Evolutionary conservation across 345 rosid species (phyloP).

Genomic region (Boechera stricta): DNA sequence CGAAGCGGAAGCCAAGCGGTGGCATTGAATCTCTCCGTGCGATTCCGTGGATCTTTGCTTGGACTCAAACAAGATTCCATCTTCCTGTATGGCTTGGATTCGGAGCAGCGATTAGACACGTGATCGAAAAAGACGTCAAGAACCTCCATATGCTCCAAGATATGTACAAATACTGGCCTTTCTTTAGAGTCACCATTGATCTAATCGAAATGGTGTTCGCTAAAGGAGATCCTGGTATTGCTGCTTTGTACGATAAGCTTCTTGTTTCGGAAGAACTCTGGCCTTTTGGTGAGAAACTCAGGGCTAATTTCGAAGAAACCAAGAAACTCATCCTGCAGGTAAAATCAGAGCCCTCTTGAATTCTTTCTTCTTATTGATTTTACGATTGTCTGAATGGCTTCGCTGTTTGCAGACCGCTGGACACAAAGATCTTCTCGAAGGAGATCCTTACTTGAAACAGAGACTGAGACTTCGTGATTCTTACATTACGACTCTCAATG

Average conservation of each 20-base stretch:
- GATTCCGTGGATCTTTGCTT: slow-evolving; percentile 99
- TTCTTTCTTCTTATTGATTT: background rate
- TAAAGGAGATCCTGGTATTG: slow-evolving; percentile 94
- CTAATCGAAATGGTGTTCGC: slow-evolving; percentile 99
- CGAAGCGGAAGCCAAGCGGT: slow-evolving; percentile 93
- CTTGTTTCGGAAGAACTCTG: slow-evolving; percentile 85
- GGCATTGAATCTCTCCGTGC: slow-evolving; percentile 99
- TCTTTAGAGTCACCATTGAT: slow-evolving; percentile 96
- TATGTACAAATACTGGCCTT: slow-evolving; percentile 96
- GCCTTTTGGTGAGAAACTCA: slow-evolving; percentile 76
- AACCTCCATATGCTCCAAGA: slow-evolving; percentile 85
- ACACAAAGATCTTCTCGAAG: slow-evolving; percentile 95
- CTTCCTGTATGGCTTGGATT: slow-evolving; percentile 99
- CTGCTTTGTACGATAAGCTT: slow-evolving; percentile 83
- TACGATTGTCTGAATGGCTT: background rate
- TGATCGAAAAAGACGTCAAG: slow-evolving; percentile 63
- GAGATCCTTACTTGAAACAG: slow-evolving; percentile 93
- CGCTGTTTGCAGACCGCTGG: slow-evolving; percentile 70
- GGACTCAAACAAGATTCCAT: slow-evolving; percentile 99
- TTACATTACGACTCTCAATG: slow-evolving; percentile 96
- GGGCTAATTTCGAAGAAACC: slow-evolving; percentile 77
- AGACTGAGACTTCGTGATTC: slow-evolving; percentile 93
- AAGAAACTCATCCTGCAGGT: slow-evolving; percentile 91
- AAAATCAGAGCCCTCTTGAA: slow-evolving; percentile 21
- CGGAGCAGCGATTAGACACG: slow-evolving; percentile 81